These are phyloP conservation scores for Oropetium thomaeum DNA, from an alignment of 176 grass and related monocot genomes.

Conservation along the genomic window DNA sequence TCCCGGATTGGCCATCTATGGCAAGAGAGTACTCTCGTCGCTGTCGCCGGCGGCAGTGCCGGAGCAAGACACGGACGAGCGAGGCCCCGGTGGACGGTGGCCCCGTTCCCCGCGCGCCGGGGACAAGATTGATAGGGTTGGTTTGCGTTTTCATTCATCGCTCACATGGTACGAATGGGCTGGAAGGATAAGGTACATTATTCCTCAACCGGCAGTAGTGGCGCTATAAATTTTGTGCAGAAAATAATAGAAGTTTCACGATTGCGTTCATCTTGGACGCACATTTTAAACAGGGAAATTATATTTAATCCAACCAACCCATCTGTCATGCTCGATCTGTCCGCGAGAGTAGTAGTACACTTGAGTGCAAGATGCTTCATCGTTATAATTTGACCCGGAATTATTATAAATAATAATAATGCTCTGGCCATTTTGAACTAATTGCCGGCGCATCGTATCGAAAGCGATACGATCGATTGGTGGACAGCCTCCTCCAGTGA, in stretches of 20 bases:
- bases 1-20: not conserved
- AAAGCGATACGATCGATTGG: not conserved
- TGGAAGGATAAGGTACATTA: constrained; percentile 11
- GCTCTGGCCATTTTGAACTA: not conserved
- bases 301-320: no score
- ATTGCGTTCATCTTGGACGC: not conserved
- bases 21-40: not conserved
- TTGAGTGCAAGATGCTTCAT: not conserved
- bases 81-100: not conserved
- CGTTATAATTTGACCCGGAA: not conserved
- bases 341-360: no score
- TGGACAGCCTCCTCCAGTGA: no score
- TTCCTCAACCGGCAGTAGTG: not conserved
- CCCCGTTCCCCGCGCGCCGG: no score
- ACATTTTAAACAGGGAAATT: not conserved
- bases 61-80: not conserved
- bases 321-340: no score
- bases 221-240: not conserved
- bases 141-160: not conserved
- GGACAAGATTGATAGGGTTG: not conserved
- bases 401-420: no score
- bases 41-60: not conserved
- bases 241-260: constrained; percentile 28
- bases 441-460: not conserved
- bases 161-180: not conserved